Conservation (phyloP, 2,329 filamentous ascomycete genomes). For the Scedosporium boydii region DNA sequence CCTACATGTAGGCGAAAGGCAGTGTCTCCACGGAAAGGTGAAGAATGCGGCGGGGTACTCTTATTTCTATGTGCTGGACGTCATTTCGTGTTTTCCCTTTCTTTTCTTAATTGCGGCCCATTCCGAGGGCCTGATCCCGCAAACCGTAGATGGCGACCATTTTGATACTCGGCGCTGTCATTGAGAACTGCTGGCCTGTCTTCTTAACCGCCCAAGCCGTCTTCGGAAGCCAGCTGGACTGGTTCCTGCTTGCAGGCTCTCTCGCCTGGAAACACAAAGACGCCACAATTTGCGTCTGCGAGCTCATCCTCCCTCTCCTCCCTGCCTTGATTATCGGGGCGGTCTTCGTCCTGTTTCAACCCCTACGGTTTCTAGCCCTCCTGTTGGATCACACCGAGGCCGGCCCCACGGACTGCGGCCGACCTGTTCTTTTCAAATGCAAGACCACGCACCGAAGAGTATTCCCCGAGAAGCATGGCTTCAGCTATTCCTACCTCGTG, state of each 20-base stretch:
- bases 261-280: slow-evolving; percentile 11
- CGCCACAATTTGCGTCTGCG: not conserved
- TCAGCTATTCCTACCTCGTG: slow-evolving; percentile 61
- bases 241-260: slow-evolving; percentile 15
- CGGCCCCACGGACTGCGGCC: slow-evolving; percentile 17
- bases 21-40: too few species aligned
- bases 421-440: slow-evolving; percentile 52
- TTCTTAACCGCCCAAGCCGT: slow-evolving; percentile 12
- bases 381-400: slow-evolving; percentile 6
- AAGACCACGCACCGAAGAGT: slow-evolving; percentile 55
- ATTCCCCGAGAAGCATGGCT: slow-evolving; percentile 59
- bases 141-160: too few species aligned
- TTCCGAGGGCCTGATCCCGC: too few species aligned
- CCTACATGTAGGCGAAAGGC: too few species aligned
- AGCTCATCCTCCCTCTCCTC: not conserved
- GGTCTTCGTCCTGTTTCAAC: not conserved
- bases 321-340: not conserved
- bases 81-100: too few species aligned
- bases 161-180: not conserved
- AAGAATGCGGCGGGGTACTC: too few species aligned
- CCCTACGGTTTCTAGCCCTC: not conserved
- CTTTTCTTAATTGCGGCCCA: too few species aligned
- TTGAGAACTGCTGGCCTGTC: slow-evolving; percentile 8
- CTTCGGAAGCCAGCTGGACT: slow-evolving; percentile 15
- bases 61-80: too few species aligned